phyloP scores from a whole-genome alignment of 768 basidiomycete species.

The Fomitopsis serialis region DNA sequence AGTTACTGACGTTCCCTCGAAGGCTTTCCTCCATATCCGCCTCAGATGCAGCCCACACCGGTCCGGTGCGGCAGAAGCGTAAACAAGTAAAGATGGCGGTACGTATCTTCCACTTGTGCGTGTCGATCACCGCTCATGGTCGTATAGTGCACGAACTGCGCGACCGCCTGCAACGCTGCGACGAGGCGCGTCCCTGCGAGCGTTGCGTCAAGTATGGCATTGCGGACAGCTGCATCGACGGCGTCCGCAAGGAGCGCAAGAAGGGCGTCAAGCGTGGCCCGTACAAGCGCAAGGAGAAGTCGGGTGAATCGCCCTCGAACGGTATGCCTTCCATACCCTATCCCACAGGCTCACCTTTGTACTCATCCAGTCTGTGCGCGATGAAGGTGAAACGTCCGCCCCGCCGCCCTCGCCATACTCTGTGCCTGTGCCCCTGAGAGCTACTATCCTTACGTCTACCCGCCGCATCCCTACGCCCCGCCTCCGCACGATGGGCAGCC shows the following conservation, averaged over 20 bases:
- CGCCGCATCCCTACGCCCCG: constrained; percentile 35
- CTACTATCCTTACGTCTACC: constrained; percentile 40
- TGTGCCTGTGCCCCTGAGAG: constrained; percentile 34
- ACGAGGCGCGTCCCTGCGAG: constrained; percentile 56
- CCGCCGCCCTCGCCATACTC: constrained; percentile 20
- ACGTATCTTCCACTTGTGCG: too few species aligned
- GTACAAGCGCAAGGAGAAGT: constrained; percentile 44
- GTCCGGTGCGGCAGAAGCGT: constrained; percentile 35
- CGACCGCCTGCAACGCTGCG: constrained; percentile 51
- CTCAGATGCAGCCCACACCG: constrained; percentile 18
- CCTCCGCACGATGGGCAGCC: constrained; percentile 33
- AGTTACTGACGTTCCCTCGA: constrained; percentile 5
- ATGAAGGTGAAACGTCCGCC: background rate
- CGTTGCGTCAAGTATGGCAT: constrained; percentile 62
- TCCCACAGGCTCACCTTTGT: background rate
- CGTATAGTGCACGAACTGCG: constrained; percentile 49
- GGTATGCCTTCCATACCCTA: constrained; percentile 1
- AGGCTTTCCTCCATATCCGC: constrained; percentile 25
- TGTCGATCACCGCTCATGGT: background rate
- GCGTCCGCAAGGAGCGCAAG: constrained; percentile 60
- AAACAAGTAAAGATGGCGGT: constrained; percentile 59
- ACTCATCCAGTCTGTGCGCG: constrained; percentile 4
- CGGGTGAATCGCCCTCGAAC: constrained; percentile 15
- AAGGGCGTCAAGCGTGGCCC: constrained; percentile 54
- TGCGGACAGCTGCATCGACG: constrained; percentile 51